A percentile compares a stretch with the other conserved stretches of the same genome.
These are phyloP conservation scores for Chalciporus chontae DNA, from an alignment of 768 basidiomycete genomes.

Conservation along the genomic window DNA sequence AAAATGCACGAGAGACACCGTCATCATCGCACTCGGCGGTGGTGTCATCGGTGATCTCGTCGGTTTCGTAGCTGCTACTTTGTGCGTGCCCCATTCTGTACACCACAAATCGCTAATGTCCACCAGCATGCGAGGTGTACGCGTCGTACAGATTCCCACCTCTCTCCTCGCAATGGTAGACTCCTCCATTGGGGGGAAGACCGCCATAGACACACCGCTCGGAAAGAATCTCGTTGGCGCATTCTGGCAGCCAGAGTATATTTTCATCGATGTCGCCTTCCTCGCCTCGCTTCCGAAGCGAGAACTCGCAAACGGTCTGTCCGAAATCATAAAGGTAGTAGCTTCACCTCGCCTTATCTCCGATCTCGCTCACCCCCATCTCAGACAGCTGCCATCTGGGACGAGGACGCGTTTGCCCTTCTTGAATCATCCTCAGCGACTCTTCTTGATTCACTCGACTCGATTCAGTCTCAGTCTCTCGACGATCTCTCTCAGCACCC, in stretches of 20 bases:
- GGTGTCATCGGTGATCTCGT: constrained; percentile 97
- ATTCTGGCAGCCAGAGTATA: constrained; percentile 97
- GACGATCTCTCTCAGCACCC: constrained; percentile 78
- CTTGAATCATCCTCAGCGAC: constrained; percentile 84
- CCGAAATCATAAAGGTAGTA: constrained; percentile 96
- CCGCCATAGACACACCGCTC: constrained; percentile 97
- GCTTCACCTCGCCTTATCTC: constrained; percentile 16
- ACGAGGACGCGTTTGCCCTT: constrained; percentile 81
- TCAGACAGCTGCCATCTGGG: constrained; percentile 62
- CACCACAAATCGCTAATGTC: neutral
- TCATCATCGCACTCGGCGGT: constrained; percentile 90
- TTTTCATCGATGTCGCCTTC: constrained; percentile 97
- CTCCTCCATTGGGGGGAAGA: constrained; percentile 96
- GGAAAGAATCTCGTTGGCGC: constrained; percentile 99
- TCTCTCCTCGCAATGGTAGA: constrained; percentile 98
- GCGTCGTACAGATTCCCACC: constrained; percentile 94
- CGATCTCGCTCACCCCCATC: neutral
- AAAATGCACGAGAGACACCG: constrained; percentile 89
- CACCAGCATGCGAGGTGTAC: constrained; percentile 93
- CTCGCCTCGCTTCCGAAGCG: constrained; percentile 87
- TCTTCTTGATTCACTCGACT: constrained; percentile 82
- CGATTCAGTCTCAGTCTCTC: constrained; percentile 45
- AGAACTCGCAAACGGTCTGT: constrained; percentile 99
- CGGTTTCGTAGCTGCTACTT: constrained; percentile 95
- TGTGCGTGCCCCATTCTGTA: constrained; percentile 49